Percentiles rank a stretch among this genome's conserved stretches.
Conservation (phyloP, 2,329 filamentous ascomycete species). For the Cordyceps tenuipes region DNA sequence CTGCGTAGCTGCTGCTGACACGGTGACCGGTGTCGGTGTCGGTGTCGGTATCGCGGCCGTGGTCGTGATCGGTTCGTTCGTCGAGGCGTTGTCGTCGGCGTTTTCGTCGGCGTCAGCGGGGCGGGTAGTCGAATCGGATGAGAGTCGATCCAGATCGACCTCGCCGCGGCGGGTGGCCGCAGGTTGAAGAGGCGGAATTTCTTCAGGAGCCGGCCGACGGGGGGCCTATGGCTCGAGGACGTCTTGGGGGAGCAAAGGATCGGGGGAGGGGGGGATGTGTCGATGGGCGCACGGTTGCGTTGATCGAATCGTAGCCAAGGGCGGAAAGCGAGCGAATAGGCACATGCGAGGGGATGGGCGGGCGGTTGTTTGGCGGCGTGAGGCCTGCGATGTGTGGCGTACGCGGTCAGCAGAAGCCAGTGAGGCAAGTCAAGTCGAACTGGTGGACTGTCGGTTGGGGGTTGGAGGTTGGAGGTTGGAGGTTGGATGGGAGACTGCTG, state of each 20-base stretch:
- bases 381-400: background rate
- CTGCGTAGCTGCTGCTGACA: conserved; percentile 29
- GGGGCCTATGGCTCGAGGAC: conserved; percentile 8
- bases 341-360: background rate
- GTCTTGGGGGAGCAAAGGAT: background rate
- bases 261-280: background rate
- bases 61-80: background rate
- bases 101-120: conserved; percentile 48
- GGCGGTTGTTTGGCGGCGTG: background rate
- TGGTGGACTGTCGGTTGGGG: background rate
- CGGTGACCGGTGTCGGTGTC: background rate
- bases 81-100: conserved; percentile 30
- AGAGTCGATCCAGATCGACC: conserved; percentile 33
- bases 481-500: background rate
- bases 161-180: conserved; percentile 33
- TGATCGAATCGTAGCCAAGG: conserved; percentile 1
- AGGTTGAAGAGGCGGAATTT: conserved; percentile 18
- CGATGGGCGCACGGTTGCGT: background rate
- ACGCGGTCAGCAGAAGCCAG: too few relatives aligned
- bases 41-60: background rate
- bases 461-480: too few relatives aligned
- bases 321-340: background rate
- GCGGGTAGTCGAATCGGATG: conserved; percentile 23
- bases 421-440: background rate
- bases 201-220: conserved; percentile 9